Evolutionary conservation across 2,329 filamentous ascomycete genomes (phyloP).

Genomic region (Juglanconis oblonga): DNA sequence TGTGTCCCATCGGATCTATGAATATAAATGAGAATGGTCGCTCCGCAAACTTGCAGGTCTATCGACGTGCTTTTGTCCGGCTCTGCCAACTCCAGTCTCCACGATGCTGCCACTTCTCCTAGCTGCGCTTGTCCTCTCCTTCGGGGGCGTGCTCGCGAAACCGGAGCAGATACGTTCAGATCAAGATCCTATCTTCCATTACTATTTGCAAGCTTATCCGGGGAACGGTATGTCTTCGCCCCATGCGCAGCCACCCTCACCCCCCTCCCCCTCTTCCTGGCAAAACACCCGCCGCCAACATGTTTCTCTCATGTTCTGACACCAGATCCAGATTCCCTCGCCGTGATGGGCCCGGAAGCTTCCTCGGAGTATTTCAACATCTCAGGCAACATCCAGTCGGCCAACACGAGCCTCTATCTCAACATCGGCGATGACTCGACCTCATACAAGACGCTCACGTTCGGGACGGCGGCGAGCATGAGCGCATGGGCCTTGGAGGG

Average conservation of each 20-base stretch:
- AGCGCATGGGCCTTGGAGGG: slow-evolving; percentile 50
- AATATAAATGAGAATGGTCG: not conserved
- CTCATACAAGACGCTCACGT: slow-evolving; percentile 51
- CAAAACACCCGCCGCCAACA: not conserved
- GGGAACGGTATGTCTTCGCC: slow-evolving; percentile 32
- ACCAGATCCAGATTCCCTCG: slow-evolving; percentile 30
- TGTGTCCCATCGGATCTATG: no score
- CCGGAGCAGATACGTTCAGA: slow-evolving; percentile 50
- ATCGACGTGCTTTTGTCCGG: not conserved
- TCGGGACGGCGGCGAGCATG: slow-evolving; percentile 38
- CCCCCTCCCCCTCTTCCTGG: not conserved
- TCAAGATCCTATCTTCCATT: slow-evolving; percentile 47
- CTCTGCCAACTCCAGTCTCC: not conserved
- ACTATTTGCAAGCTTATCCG: slow-evolving; percentile 47
- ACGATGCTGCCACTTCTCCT: slow-evolving; percentile 3
- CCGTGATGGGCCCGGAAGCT: slow-evolving; percentile 50
- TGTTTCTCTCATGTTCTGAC: not conserved
- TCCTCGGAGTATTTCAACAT: slow-evolving; percentile 49
- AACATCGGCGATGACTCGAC: slow-evolving; percentile 43
- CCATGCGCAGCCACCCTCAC: no score
- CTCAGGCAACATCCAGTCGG: slow-evolving; percentile 27
- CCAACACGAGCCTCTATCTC: slow-evolving; percentile 44
- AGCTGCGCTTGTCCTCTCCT: not conserved
- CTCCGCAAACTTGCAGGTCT: not conserved
- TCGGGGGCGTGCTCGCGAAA: slow-evolving; percentile 28